A percentile compares a stretch with the other conserved stretches of the same genome.
phyloP scores from a whole-genome alignment of 108 stramenopile species.

The Skeletonema potamos region DNA sequence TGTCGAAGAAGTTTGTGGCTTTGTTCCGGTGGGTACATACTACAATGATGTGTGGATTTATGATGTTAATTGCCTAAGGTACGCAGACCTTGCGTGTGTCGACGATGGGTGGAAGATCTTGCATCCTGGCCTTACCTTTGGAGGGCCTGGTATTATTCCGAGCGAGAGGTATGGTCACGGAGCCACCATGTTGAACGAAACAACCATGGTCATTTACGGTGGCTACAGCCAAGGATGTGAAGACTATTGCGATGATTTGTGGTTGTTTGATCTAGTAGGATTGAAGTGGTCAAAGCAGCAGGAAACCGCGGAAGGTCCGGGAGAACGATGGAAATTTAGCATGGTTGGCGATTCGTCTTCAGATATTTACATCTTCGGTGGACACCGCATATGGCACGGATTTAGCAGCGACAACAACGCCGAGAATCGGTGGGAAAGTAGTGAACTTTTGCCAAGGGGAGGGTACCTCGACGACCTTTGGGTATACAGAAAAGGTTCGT shows the following conservation, averaged over 20 bases:
- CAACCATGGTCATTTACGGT: slow-evolving; percentile 77
- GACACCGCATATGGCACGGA: slow-evolving; percentile 88
- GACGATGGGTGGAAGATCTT: slow-evolving; percentile 60
- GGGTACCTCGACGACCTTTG: slow-evolving; percentile 86
- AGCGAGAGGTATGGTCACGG: slow-evolving; percentile 77
- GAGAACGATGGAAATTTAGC: slow-evolving; percentile 65
- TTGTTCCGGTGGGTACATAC: slow-evolving; percentile 54
- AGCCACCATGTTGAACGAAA: slow-evolving; percentile 67
- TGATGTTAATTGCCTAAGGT: slow-evolving; percentile 67
- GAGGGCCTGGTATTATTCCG: slow-evolving; percentile 64
- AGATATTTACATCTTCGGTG: slow-evolving; percentile 65
- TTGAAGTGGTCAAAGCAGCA: slow-evolving; percentile 58
- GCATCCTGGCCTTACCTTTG: slow-evolving; percentile 64
- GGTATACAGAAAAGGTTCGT: slow-evolving; percentile 48
- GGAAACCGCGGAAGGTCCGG: slow-evolving; percentile 35
- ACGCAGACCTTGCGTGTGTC: slow-evolving; percentile 58
- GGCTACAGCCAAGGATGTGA: slow-evolving; percentile 78
- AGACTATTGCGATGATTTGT: slow-evolving; percentile 87
- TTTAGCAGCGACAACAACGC: slow-evolving; percentile 70
- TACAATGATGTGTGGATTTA: slow-evolving; percentile 88
- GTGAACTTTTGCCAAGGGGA: slow-evolving; percentile 55
- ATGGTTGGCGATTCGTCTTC: slow-evolving; percentile 32
- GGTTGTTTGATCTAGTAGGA: slow-evolving; percentile 71
- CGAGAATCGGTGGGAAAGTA: slow-evolving; percentile 60
- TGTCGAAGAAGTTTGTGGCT: slow-evolving; percentile 51